Evolutionary conservation across 2,329 filamentous ascomycete genomes (phyloP), one percentile per base, ranked within the genome.

Genomic region (Esteya vermicola): DNA sequence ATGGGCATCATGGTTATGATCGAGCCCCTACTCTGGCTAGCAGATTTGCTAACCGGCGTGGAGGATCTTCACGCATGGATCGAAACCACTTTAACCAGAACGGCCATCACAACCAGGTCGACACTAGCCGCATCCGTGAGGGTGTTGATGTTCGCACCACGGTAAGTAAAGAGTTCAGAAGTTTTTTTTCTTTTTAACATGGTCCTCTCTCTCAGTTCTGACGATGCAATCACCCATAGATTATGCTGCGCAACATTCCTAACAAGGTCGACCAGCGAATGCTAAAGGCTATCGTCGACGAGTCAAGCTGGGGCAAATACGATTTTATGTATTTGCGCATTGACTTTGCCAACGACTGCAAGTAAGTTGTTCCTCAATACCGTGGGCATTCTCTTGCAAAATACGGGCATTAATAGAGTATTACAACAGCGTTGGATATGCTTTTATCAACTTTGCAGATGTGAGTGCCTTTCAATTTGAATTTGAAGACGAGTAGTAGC

Each of bases 291-390:
- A 78, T 93, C 41, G 68, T 96, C 13, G 84, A 95, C 52, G 68
- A 80, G 46, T 81, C 78, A 14, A 85, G 78, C 56, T 75, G 71
- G 59, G 86, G 85, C 23, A 79, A 81, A 46, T 96, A 93, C 56
- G 88, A 96, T 54, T 96, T 96, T 58, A 77, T 93, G 67, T 98
- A 98, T 56, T 63, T 96, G 39, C 79, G 91, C 30, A 96, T 96
- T 51, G 83, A 88, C 55, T 88, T 88, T 50, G 76, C 75, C 40
- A 85, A 85, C 51, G 77, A 85, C 47, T 85, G 81, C 78, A 88
- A 86, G 79, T 84, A 59, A 61, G 79, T 18, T 8, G n/a, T n/a
- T n/a, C n/a, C n/a, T n/a, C n/a, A n/a, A n/a, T n/a, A n/a, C n/a
- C n/a, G n/a, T 34, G 10, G 22, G 2, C 3, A 6, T 13, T 9